These are phyloP conservation scores for Tripterygium wilfordii DNA, from an alignment of 177 flowering plant genomes.

Conservation along the genomic window DNA sequence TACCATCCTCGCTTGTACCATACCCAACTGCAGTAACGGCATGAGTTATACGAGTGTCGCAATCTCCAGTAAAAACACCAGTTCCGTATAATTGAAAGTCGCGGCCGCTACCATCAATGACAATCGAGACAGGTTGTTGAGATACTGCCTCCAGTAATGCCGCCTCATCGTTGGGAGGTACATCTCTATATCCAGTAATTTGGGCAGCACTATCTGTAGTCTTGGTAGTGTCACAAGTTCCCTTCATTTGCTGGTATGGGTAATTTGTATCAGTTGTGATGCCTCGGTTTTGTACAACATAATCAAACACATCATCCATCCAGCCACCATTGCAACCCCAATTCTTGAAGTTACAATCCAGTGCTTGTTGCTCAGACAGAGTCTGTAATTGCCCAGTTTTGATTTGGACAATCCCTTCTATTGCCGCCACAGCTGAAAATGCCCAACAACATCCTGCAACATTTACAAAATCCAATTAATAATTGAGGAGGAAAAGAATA, in stretches of 20 bases:
- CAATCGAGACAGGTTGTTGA: neutral
- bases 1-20: neutral
- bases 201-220: constrained; percentile 2
- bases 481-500: neutral
- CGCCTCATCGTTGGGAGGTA: neutral
- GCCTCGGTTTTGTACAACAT: constrained; percentile 23
- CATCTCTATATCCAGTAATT: neutral
- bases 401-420: constrained; percentile 22
- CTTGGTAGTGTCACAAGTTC: constrained; percentile 18
- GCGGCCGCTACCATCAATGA: neutral
- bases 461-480: too few relatives aligned
- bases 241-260: constrained; percentile 25
- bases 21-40: constrained; percentile 21
- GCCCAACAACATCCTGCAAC: constrained; percentile 33
- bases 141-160: neutral
- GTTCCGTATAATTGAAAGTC: neutral
- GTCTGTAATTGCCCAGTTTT: constrained; percentile 18
- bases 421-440: constrained; percentile 27
- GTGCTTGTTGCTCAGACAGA: constrained; percentile 37
- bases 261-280: constrained; percentile 27
- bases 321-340: constrained; percentile 37
- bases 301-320: constrained; percentile 32
- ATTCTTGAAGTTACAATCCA: constrained; percentile 29
- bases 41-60: neutral
- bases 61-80: neutral